A percentile compares a stretch with the other conserved stretches of the same genome.
phyloP scores from a whole-genome alignment of 257 asterid genomes.

The Misopates orontium region DNA sequence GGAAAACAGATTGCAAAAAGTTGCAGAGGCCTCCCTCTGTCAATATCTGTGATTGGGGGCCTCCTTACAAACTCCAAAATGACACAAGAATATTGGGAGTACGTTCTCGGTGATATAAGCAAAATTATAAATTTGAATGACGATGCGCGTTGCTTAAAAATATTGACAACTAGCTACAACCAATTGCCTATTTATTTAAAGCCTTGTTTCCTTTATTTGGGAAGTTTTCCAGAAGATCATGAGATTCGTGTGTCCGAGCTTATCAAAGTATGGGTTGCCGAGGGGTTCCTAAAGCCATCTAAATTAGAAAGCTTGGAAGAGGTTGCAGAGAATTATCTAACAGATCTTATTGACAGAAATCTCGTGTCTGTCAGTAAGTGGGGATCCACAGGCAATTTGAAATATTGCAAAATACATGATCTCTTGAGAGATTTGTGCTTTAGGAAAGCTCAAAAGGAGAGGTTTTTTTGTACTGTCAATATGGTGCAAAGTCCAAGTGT shows the following conservation, averaged over 20 bases:
- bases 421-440: no score
- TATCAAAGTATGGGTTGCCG: constrained; percentile 25
- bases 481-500: no score
- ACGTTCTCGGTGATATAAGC: constrained; percentile 4
- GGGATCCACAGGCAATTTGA: no score
- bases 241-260: neutral
- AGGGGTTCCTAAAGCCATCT: constrained; percentile 17
- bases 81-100: neutral
- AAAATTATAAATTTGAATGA: constrained; percentile 17
- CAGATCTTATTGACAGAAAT: constrained; percentile 2
- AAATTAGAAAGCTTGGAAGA: constrained; percentile 11
- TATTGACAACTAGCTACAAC: constrained; percentile 18
- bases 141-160: constrained; percentile 14
- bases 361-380: neutral
- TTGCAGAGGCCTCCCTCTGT: constrained; percentile 35
- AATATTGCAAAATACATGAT: no score
- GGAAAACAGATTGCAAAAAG: constrained; percentile 18
- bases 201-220: constrained; percentile 26
- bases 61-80: constrained; percentile 8
- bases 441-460: no score
- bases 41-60: constrained; percentile 27
- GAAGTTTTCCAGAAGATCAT: constrained; percentile 17
- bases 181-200: constrained; percentile 20
- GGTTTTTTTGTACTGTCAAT: no score
- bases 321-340: constrained; percentile 7